Conservation (phyloP, 2,329 filamentous ascomycete species). For the Sclerotinia nivalis region DNA sequence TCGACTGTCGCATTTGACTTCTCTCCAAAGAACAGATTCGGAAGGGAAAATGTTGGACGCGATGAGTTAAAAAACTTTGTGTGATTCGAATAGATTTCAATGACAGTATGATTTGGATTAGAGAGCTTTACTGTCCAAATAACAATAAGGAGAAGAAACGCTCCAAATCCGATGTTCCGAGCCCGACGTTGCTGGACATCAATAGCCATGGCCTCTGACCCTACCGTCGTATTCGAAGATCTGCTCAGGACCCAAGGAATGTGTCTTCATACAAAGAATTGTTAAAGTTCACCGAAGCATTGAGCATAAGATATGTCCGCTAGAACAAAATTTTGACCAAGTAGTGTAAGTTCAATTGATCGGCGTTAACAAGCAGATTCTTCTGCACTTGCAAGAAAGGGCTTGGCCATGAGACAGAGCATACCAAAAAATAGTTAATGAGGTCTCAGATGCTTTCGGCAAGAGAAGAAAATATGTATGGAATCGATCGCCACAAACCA, state of each 20-base stretch:
- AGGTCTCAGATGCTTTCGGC: conserved; percentile 16
- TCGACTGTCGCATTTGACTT: conserved; percentile 18
- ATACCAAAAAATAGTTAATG: neutral
- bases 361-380: neutral
- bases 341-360: neutral
- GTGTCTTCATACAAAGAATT: neutral
- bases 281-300: conserved; percentile 1
- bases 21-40: neutral
- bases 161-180: conserved; percentile 33
- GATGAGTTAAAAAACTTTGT: conserved; percentile 11
- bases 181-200: conserved; percentile 35
- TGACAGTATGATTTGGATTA: conserved; percentile 31
- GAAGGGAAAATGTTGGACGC: neutral
- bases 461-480: conserved; percentile 4
- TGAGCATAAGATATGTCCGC: neutral
- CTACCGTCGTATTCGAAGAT: neutral
- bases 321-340: neutral
- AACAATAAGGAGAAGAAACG: conserved; percentile 33
- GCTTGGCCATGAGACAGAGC: neutral
- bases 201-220: conserved; percentile 25
- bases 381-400: neutral
- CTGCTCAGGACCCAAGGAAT: neutral
- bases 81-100: conserved; percentile 29
- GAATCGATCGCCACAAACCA: neutral
- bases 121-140: conserved; percentile 36